Percentiles rank a stretch among this genome's conserved stretches.
Evolutionary conservation across 768 basidiomycete genomes (phyloP).

Genomic region (Tricholoma saponaceum): DNA sequence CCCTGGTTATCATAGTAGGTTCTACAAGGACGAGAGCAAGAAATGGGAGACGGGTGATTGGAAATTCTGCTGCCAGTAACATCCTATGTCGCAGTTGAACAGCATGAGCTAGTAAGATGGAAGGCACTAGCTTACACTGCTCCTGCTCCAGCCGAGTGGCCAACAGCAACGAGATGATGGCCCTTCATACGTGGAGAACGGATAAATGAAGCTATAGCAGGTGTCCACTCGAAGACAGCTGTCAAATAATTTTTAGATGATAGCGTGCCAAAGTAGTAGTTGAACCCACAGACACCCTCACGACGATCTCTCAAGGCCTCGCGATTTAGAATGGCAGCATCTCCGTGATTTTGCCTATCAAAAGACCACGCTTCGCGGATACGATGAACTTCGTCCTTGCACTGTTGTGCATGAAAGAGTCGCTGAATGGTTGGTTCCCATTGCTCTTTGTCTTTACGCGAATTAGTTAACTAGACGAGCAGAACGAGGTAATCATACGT

Average conservation of each 20-base stretch:
- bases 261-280: background rate
- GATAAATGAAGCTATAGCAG: constrained; percentile 10
- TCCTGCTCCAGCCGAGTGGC: constrained; percentile 17
- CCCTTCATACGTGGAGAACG: constrained; percentile 12
- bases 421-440: constrained; percentile 46
- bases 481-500: constrained; percentile 28
- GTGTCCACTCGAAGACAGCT: constrained; percentile 15
- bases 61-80: background rate
- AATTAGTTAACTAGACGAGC: background rate
- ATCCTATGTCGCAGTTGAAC: background rate
- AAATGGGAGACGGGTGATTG: background rate
- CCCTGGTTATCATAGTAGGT: constrained; percentile 3
- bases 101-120: background rate
- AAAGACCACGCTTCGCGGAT: constrained; percentile 49
- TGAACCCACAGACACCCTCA: background rate
- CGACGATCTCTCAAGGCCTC: constrained; percentile 20
- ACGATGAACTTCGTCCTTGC: constrained; percentile 9
- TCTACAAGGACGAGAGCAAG: constrained; percentile 6
- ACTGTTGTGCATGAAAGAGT: constrained; percentile 28
- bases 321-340: constrained; percentile 41
- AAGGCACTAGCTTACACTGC: constrained; percentile 3
- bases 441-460: constrained; percentile 46
- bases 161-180: constrained; percentile 11
- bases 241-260: background rate
- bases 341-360: constrained; percentile 49